A percentile compares a stretch with the other conserved stretches of the same genome.
Conservation (phyloP, 1,284 basidiomycete species). For the Ceratobasidium sp. region DNA sequence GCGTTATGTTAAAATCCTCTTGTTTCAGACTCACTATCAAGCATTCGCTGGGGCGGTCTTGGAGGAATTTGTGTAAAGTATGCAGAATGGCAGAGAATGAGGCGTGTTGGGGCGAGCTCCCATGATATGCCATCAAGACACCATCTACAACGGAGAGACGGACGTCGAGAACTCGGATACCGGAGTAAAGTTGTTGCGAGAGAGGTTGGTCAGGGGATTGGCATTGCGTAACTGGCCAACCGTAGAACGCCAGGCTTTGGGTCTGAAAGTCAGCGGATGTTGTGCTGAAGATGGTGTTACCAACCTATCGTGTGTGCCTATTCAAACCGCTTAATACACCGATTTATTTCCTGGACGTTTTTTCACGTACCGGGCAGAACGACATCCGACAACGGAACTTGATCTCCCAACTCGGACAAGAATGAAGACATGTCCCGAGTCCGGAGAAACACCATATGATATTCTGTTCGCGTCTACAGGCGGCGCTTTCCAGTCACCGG, state of each 20-base stretch:
- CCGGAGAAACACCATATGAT: constrained; percentile 60
- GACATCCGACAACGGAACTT: constrained; percentile 69
- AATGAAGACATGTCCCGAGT: constrained; percentile 65
- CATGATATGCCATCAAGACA: constrained; percentile 78
- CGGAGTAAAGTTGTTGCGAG: constrained; percentile 60
- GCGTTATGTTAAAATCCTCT: constrained; percentile 66
- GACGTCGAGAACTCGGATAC: constrained; percentile 82
- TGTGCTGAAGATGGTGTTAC: constrained; percentile 45
- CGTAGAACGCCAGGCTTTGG: constrained; percentile 76
- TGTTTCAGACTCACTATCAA: constrained; percentile 87
- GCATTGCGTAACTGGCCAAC: constrained; percentile 78
- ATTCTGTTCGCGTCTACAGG: neutral
- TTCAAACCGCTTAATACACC: constrained; percentile 33
- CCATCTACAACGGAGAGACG: constrained; percentile 73
- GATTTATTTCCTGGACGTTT: too few relatives aligned
- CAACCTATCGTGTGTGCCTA: constrained; percentile 74
- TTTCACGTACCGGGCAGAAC: constrained; percentile 75
- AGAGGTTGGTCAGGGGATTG: constrained; percentile 61
- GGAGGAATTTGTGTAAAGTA: constrained; percentile 68
- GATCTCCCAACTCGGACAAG: constrained; percentile 71
- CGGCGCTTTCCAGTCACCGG: neutral
- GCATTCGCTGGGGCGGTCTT: constrained; percentile 56
- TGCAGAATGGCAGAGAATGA: constrained; percentile 70
- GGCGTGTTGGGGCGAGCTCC: constrained; percentile 70
- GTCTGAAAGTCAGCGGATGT: constrained; percentile 7